Base-by-base conservation (phyloP, 2,329 filamentous ascomycete species). In the Diaporthe sp. region DNA sequence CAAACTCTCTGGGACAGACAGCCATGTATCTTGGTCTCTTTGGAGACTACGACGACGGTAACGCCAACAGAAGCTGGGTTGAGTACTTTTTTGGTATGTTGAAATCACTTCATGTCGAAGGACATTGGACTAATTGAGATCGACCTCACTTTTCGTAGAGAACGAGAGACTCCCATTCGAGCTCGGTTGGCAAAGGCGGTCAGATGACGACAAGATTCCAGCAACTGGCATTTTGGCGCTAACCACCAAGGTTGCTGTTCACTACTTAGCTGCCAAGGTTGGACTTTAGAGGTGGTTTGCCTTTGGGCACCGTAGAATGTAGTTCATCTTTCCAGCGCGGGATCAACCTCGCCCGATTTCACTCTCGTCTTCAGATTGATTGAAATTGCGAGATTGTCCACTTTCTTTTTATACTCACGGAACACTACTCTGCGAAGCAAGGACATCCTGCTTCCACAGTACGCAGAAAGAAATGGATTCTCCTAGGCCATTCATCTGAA, bases 1-100 rank as follows among this genome's bases (percentile, higher is more conserved):
- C 61, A 15, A 65, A 65, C 12, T 65, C 61, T 9, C 13, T 65
- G 10, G 61, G 61, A 9, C 61, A 65, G 22, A 65, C 61, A 50
- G 61, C 61, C 10, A 65, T 65, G 61, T 65, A 65, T 32, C 61
- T 65, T 65, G 61, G 61, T 25, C 61, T 65, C 6, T 65, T 65
- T 17, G 61, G 61, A 15, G 27, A 65, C 42, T 65, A 65, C 15
- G 42, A 65, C 2, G 61, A 65, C 7, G 61, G 61, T 25, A 50
- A 65, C 15, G 61, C 61, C 3, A 65, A 65, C 27, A 47, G 61
- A n/a, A 7, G 30, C 13, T 66, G 61, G 44, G 61, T 66, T 12
- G 61, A 51, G 27, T 50, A 50, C 15, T 66, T 66, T 12, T 66
- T 66, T 51, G 61, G 61, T 66, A 37, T 10, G 61, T 66, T 25